phyloP scores from a whole-genome alignment of 257 asterid species.

The Rhazya stricta region DNA sequence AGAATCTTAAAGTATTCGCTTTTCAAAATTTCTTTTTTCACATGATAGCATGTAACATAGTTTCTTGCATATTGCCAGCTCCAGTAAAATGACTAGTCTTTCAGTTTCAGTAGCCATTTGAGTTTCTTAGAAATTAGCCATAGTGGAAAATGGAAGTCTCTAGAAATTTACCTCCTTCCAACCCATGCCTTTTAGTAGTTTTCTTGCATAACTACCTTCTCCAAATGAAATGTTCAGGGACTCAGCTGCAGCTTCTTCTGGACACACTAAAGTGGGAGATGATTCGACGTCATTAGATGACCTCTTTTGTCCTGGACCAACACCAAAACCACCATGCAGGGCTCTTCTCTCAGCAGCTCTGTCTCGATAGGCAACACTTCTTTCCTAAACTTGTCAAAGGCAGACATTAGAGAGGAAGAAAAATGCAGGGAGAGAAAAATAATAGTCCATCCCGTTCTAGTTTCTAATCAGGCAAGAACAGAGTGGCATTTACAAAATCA shows the following conservation, averaged over 20 bases:
- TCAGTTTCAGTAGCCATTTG: background rate
- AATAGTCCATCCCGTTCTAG: background rate
- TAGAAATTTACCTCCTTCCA: slow-evolving; percentile 82
- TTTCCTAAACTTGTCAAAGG: slow-evolving; percentile 32
- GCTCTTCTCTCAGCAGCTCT: slow-evolving; percentile 98
- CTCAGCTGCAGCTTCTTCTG: slow-evolving; percentile 71
- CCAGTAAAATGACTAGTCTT: background rate
- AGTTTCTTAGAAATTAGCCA: too few relatives aligned
- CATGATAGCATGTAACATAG: background rate
- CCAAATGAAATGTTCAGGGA: slow-evolving; percentile 74
- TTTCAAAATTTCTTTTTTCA: background rate
- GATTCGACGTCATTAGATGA: slow-evolving; percentile 31
- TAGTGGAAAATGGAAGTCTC: background rate
- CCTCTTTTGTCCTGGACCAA: slow-evolving; percentile 89
- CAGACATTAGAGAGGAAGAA: background rate
- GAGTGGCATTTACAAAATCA: background rate
- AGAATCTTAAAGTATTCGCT: background rate
- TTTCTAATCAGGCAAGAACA: background rate
- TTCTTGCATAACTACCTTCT: slow-evolving; percentile 80
- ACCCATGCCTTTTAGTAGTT: slow-evolving; percentile 82
- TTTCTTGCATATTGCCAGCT: too few relatives aligned
- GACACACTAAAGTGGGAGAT: slow-evolving; percentile 32
- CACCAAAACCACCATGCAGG: slow-evolving; percentile 83
- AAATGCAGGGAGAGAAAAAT: background rate
- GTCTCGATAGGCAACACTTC: slow-evolving; percentile 55